Percentiles rank a stretch among this genome's conserved stretches.
phyloP scores from a whole-genome alignment of 805 yeast species.

The Priceomyces medius region DNA sequence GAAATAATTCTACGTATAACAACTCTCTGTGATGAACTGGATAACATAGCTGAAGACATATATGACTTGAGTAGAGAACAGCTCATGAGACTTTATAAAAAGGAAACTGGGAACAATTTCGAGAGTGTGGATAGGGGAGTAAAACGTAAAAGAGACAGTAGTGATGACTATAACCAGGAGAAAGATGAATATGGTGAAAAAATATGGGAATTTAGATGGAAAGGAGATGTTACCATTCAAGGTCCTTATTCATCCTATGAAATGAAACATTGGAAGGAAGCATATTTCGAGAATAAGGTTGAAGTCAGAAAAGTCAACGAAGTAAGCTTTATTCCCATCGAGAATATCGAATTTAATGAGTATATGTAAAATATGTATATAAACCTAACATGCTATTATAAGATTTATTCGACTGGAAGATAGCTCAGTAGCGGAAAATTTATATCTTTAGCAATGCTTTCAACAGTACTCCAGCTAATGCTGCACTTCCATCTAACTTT shows the following conservation, averaged over 20 bases:
- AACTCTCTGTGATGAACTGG: slow-evolving; percentile 46
- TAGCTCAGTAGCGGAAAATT: slow-evolving; percentile 66
- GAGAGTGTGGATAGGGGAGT: slow-evolving; percentile 15
- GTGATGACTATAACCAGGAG: slow-evolving; percentile 12
- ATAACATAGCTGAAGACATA: slow-evolving; percentile 39
- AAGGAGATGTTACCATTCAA: slow-evolving; percentile 38
- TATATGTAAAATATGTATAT: neutral
- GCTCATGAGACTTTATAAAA: slow-evolving; percentile 35
- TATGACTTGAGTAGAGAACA: slow-evolving; percentile 61
- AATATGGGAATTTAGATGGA: slow-evolving; percentile 41
- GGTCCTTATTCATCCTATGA: slow-evolving; percentile 53
- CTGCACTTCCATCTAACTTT: slow-evolving; percentile 78
- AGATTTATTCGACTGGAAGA: slow-evolving; percentile 24
- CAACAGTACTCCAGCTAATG: slow-evolving; percentile 64
- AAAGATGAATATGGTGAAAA: slow-evolving; percentile 29
- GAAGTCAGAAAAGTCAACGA: slow-evolving; percentile 36
- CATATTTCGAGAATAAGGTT: slow-evolving; percentile 48
- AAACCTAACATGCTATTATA: neutral
- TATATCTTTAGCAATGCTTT: slow-evolving; percentile 60
- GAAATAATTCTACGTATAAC: slow-evolving; percentile 40
- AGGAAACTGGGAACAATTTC: slow-evolving; percentile 24
- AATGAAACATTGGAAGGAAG: slow-evolving; percentile 54
- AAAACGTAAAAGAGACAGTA: slow-evolving; percentile 18
- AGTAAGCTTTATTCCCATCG: slow-evolving; percentile 23
- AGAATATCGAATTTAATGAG: slow-evolving; percentile 20